A percentile compares a stretch with the other conserved stretches of the same genome.
Evolutionary conservation across 805 yeast species (phyloP).

Genomic region (Zygoascus ofunaensis): DNA sequence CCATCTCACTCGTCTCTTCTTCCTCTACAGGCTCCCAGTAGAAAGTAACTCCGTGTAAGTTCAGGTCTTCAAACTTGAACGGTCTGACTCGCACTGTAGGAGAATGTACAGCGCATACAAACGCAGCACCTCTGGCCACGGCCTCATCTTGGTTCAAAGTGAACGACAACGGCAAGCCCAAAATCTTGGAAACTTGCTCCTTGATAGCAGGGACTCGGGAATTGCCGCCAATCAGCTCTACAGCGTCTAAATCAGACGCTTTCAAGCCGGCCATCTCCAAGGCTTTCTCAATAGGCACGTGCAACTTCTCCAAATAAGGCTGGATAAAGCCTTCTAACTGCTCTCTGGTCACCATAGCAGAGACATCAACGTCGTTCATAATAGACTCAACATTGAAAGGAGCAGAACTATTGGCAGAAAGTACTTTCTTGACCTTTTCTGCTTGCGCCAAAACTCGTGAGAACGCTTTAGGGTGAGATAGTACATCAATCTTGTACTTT

Average conservation of each 20-base stretch:
- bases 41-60: constrained; percentile 87
- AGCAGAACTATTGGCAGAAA: constrained; percentile 91
- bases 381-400: constrained; percentile 93
- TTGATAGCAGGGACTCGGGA: constrained; percentile 95
- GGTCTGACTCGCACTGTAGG: constrained; percentile 98
- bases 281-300: constrained; percentile 73
- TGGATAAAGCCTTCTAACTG: constrained; percentile 83
- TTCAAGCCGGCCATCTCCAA: constrained; percentile 68
- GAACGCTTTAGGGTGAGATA: constrained; percentile 88
- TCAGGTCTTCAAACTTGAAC: constrained; percentile 93
- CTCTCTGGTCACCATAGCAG: constrained; percentile 79
- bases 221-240: constrained; percentile 97
- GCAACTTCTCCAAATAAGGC: constrained; percentile 71
- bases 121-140: constrained; percentile 97
- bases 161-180: constrained; percentile 69
- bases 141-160: constrained; percentile 99
- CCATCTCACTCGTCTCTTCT: constrained; percentile 80
- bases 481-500: constrained; percentile 89
- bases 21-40: constrained; percentile 90
- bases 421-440: constrained; percentile 89
- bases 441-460: constrained; percentile 86
- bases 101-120: constrained; percentile 97
- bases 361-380: constrained; percentile 94
- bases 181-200: constrained; percentile 66
- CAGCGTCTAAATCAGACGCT: constrained; percentile 69